Evolutionary conservation across 306 rosid species (phyloP).

Genomic region (Lathyrus tuberosus): DNA sequence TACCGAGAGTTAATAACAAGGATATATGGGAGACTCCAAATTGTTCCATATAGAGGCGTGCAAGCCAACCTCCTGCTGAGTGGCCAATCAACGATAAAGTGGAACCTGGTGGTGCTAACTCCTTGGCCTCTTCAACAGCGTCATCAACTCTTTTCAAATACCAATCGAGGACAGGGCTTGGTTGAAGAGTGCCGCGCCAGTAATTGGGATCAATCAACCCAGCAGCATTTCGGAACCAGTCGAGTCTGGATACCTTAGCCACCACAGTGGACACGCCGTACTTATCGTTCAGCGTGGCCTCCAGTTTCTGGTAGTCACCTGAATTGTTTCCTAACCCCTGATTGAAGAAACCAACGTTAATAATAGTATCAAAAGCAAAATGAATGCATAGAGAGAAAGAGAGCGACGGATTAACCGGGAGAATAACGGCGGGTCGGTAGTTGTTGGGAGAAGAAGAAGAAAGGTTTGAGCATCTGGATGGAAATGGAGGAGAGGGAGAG

Average conservation of each 20-base stretch:
- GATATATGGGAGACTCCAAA: constrained; percentile 64
- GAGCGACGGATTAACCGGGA: constrained; percentile 52
- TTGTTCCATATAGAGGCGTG: constrained; percentile 83
- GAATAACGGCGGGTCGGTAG: constrained; percentile 73
- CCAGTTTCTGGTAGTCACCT: constrained; percentile 64
- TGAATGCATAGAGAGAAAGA: neutral
- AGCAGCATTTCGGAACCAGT: constrained; percentile 86
- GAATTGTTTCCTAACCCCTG: constrained; percentile 94
- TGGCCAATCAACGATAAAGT: constrained; percentile 71
- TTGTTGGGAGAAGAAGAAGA: constrained; percentile 20
- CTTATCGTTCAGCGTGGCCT: constrained; percentile 49
- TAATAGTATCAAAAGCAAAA: neutral
- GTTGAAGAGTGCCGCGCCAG: constrained; percentile 89
- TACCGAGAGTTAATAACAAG: constrained; percentile 85
- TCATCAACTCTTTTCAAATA: constrained; percentile 67
- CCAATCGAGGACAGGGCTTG: constrained; percentile 89
- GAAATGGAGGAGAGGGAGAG: neutral
- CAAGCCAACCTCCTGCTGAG: constrained; percentile 99
- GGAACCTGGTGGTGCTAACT: constrained; percentile 51
- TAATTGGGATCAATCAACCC: constrained; percentile 78
- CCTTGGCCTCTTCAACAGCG: constrained; percentile 71
- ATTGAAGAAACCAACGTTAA: neutral
- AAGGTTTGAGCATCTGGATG: constrained; percentile 27
- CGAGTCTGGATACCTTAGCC: constrained; percentile 75
- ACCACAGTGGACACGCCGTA: constrained; percentile 67